Conservation (phyloP, 164 flowering plant species). For the Stephania yunnanensis region DNA sequence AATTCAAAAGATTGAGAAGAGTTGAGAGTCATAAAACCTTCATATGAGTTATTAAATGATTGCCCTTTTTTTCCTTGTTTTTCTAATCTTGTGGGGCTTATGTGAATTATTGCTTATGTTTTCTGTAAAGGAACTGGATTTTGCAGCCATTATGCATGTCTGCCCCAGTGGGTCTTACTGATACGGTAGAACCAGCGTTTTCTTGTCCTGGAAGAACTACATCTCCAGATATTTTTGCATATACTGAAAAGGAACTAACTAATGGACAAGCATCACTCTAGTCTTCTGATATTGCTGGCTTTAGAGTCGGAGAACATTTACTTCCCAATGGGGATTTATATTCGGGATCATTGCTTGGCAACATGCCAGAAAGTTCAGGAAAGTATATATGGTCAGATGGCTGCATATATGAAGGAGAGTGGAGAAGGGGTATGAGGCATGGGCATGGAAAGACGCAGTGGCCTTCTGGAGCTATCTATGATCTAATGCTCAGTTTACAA, state of each 20-base stretch:
- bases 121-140: constrained; percentile 23
- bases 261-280: constrained; percentile 45
- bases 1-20: background rate
- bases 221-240: constrained; percentile 44
- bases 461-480: constrained; percentile 82
- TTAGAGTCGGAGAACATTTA: constrained; percentile 59
- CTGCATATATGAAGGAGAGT: constrained; percentile 78
- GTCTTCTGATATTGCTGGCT: constrained; percentile 40
- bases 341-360: constrained; percentile 71
- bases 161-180: constrained; percentile 63
- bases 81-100: background rate
- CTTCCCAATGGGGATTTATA: constrained; percentile 72
- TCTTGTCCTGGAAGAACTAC: constrained; percentile 49
- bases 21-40: background rate
- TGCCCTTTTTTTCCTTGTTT: background rate
- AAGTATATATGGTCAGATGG: constrained; percentile 84
- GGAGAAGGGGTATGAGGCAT: constrained; percentile 87
- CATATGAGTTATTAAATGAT: background rate
- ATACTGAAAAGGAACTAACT: constrained; percentile 26
- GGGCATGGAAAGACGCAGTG: constrained; percentile 70
- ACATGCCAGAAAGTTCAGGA: constrained; percentile 78
- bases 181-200: constrained; percentile 33
- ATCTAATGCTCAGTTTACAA: constrained; percentile 95
- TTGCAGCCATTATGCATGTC: constrained; percentile 84
- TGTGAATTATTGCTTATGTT: background rate